Evolutionary conservation across 2,329 filamentous ascomycete species (phyloP), one percentile per base, ranked within the genome.

Genomic region (Dactylonectria macrodidyma): DNA sequence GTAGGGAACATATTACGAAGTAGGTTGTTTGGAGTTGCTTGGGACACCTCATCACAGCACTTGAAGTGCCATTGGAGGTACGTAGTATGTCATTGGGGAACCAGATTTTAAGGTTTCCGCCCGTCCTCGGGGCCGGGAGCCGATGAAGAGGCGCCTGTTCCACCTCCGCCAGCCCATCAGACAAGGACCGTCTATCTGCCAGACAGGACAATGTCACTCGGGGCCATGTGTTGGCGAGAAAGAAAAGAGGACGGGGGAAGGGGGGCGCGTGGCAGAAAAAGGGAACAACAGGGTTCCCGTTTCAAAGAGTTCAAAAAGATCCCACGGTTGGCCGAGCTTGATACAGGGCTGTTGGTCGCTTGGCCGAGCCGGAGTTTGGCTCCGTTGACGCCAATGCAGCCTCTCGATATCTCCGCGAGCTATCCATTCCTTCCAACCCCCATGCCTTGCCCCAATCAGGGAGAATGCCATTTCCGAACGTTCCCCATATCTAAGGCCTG

Each of bases 71-170:
- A n/a, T n/a, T 44, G 3, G 41, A 44, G 14, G 6, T 19, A 19
- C 19, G 19, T 19, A 19, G 26, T 30, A 30, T 51, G 48, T 61
- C n/a, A 61, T 65, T 65, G 34, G 50, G 14, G 50, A 38, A 48
- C 34, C 16, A 55, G 11, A 12, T 11, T 60, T 65, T 65, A 65
- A 65, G 41, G 57, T 61, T 65, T 65, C 57, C 36, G 30, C 56
- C 57, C 44, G 51, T 44, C 36, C 44, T 38, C 59, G 46, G 51
- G 54, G 34, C 54, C 61, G 41, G 41, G n/a, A 30, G 26, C 26
- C 26, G 36, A 38, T 14, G 9, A 48, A 57, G 55, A 63, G 36
- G 19, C 59, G 24, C 34, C 19, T 33, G 41, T 41, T 26, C 41
- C 41, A 8, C 41, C 41, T n/a, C 41, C 16, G 14, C 41, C 41